A percentile compares a stretch with the other conserved stretches of the same genome.
phyloP scores from a whole-genome alignment of 2,329 filamentous ascomycete genomes.

The Seiridium unicorne region DNA sequence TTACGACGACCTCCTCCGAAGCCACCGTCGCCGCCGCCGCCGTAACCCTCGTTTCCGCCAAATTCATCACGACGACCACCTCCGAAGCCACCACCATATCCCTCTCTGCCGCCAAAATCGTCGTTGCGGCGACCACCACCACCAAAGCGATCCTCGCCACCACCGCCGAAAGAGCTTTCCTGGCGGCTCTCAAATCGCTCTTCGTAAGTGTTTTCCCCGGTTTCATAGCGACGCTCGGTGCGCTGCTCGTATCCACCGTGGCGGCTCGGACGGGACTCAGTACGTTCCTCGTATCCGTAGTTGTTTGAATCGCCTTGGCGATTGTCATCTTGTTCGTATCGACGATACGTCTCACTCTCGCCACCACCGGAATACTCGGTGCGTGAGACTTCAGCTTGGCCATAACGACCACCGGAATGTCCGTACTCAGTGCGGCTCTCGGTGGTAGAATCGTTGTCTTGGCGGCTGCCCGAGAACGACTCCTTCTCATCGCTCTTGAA shows the following conservation, averaged over 20 bases:
- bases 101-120: constrained; percentile 13
- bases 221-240: constrained; percentile 50
- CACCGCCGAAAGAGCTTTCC: constrained; percentile 19
- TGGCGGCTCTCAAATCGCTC: constrained; percentile 13
- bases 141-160: constrained; percentile 14
- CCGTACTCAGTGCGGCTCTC: constrained; percentile 63
- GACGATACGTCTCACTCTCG: constrained; percentile 57
- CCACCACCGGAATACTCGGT: constrained; percentile 59
- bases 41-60: background rate
- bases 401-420: constrained; percentile 55
- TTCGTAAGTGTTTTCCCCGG: constrained; percentile 28
- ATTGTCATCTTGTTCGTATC: constrained; percentile 56
- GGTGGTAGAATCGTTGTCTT: constrained; percentile 58
- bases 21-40: background rate
- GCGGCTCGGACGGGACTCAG: constrained; percentile 49
- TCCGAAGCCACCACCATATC: background rate
- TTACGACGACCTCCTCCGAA: constrained; percentile 5
- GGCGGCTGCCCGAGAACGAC: constrained; percentile 49
- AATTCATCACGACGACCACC: constrained; percentile 15
- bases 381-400: constrained; percentile 58
- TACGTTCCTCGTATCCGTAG: constrained; percentile 59
- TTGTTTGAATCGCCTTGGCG: constrained; percentile 38
- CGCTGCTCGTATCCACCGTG: constrained; percentile 59
- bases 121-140: constrained; percentile 19
- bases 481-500: constrained; percentile 56